phyloP scores from a whole-genome alignment of 352 stramenopile genomes.

The Phytophthora hibernalis region DNA sequence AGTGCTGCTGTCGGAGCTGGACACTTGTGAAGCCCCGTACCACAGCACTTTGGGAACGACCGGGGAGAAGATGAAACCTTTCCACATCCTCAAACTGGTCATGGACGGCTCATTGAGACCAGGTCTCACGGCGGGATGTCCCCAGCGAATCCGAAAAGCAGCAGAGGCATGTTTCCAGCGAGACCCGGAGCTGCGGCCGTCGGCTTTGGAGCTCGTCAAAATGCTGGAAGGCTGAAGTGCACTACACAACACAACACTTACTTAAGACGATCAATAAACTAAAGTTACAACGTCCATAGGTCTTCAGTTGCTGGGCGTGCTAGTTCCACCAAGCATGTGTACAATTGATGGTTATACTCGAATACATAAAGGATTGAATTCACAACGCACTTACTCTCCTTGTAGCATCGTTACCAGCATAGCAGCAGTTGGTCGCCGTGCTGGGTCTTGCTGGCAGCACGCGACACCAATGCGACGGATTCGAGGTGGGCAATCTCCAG shows the following conservation, averaged over 20 bases:
- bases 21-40: conserved; percentile 51
- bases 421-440: conserved; percentile 29
- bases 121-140: conserved; percentile 48
- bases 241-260: too few relatives aligned
- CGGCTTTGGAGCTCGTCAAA: conserved; percentile 45
- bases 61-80: conserved; percentile 48
- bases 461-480: conserved; percentile 43
- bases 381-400: conserved; percentile 6
- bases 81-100: conserved; percentile 57
- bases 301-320: too few relatives aligned
- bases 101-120: conserved; percentile 55
- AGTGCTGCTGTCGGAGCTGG: conserved; percentile 57
- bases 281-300: too few relatives aligned
- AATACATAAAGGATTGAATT: neutral
- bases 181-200: conserved; percentile 47
- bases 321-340: too few relatives aligned
- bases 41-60: conserved; percentile 23
- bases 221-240: conserved; percentile 44
- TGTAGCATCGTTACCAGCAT: conserved; percentile 30
- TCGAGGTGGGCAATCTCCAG: conserved; percentile 41
- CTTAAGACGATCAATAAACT: conserved; percentile 17
- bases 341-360: too few relatives aligned
- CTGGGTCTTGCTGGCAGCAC: conserved; percentile 53
- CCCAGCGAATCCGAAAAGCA: conserved; percentile 43
- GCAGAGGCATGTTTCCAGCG: conserved; percentile 54